Evolutionary conservation across 805 yeast species (phyloP).

Genomic region (Lipomyces japonicus): DNA sequence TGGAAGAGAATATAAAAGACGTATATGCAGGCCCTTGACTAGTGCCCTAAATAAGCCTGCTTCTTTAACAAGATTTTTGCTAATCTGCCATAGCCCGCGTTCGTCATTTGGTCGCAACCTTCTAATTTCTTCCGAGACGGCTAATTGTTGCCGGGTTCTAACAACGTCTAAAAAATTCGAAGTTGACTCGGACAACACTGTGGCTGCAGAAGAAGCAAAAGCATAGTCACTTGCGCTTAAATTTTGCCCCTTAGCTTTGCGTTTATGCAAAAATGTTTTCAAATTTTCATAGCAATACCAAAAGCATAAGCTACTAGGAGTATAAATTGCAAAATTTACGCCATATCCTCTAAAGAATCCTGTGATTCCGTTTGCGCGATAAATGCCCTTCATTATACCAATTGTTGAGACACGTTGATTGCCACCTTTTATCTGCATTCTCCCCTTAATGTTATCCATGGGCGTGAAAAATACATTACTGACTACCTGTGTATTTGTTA

Average conservation of each 20-base stretch:
- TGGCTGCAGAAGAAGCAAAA: constrained; percentile 38
- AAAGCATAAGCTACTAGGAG: constrained; percentile 20
- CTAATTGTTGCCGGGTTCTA: constrained; percentile 46
- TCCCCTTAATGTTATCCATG: constrained; percentile 46
- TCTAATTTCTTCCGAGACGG: constrained; percentile 40
- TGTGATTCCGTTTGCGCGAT: constrained; percentile 59
- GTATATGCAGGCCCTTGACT: constrained; percentile 39
- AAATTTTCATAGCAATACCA: constrained; percentile 21
- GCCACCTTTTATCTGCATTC: constrained; percentile 39
- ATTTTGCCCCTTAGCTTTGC: constrained; percentile 7
- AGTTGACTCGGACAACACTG: constrained; percentile 36
- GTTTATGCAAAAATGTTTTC: background rate
- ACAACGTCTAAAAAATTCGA: constrained; percentile 44
- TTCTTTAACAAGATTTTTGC: constrained; percentile 39
- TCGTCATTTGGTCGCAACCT: constrained; percentile 40
- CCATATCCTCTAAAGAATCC: constrained; percentile 78
- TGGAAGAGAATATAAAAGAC: constrained; percentile 41
- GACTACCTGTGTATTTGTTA: constrained; percentile 27
- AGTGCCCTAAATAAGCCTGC: constrained; percentile 39
- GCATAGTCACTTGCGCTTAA: constrained; percentile 16
- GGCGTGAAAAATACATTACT: constrained; percentile 45
- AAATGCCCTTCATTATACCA: constrained; percentile 39
- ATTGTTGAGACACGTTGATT: constrained; percentile 18
- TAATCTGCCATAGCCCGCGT: constrained; percentile 36
- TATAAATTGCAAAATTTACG: constrained; percentile 33